phyloP scores from a whole-genome alignment of 768 basidiomycete genomes.

The Amanita exitialis region DNA sequence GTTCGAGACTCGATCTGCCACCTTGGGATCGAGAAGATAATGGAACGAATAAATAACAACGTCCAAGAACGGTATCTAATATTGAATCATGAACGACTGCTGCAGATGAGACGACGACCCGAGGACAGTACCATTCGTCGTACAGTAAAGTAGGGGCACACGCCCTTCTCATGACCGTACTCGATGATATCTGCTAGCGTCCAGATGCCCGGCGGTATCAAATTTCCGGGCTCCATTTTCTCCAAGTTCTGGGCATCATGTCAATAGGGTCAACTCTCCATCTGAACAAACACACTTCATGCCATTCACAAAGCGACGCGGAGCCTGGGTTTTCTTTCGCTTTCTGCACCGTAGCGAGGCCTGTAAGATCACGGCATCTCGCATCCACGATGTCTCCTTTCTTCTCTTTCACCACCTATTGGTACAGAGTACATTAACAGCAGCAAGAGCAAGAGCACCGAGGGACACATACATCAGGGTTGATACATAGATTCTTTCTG shows the following conservation, averaged over 20 bases:
- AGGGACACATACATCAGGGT: conserved; percentile 66
- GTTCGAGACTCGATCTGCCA: conserved; percentile 97
- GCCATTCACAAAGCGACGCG: conserved; percentile 87
- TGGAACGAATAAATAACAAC: conserved; percentile 99
- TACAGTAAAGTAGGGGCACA: conserved; percentile 95
- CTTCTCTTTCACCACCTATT: conserved; percentile 91
- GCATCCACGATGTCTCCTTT: conserved; percentile 98
- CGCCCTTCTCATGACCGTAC: conserved; percentile 74
- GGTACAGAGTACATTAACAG: conserved; percentile 1
- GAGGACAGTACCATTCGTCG: conserved; percentile 71
- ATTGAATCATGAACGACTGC: conserved; percentile 6
- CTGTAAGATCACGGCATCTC: conserved; percentile 91
- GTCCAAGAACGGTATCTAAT: conserved; percentile 89
- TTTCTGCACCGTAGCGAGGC: conserved; percentile 71
- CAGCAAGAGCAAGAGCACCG: background rate
- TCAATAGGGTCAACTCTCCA: background rate
- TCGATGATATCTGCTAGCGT: conserved; percentile 89
- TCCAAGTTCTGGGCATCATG: conserved; percentile 58
- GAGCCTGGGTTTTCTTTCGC: conserved; percentile 82
- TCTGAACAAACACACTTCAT: conserved; percentile 57
- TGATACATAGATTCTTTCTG: conserved; percentile 92
- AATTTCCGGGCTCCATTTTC: conserved; percentile 67
- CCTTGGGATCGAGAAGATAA: conserved; percentile 96
- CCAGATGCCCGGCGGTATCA: conserved; percentile 83
- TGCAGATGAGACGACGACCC: background rate